A percentile compares a stretch with the other conserved stretches of the same genome.
Conservation (phyloP, 176 grass and related monocot genomes). For the Rhynchospora tenuis region DNA sequence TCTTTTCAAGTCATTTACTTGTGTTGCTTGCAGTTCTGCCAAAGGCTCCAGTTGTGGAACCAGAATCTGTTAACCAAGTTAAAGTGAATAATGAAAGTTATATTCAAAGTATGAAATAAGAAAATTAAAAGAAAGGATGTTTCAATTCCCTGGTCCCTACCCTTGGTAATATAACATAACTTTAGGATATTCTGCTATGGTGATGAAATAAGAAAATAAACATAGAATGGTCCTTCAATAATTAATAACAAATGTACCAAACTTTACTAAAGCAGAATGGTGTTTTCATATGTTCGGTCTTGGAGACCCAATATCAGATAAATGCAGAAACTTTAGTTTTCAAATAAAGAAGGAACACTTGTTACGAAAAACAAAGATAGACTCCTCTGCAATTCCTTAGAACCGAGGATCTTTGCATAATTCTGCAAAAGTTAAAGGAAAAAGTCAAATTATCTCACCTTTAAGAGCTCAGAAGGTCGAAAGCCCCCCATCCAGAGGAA, state of each 20-base stretch:
- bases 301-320: background rate
- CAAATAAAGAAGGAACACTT: background rate
- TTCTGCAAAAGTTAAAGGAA: background rate
- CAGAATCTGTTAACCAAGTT: constrained; percentile 41
- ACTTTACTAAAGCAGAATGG: background rate
- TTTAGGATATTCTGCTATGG: background rate
- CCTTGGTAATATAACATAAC: background rate
- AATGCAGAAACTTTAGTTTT: background rate
- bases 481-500: constrained; percentile 98
- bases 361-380: background rate
- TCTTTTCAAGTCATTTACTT: constrained; percentile 38
- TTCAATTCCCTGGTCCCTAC: background rate
- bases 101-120: background rate
- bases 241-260: background rate
- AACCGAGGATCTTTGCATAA: background rate
- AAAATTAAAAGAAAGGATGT: background rate
- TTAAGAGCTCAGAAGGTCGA: constrained; percentile 91
- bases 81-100: background rate
- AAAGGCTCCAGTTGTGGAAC: constrained; percentile 64
- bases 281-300: background rate
- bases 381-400: background rate
- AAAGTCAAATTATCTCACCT: constrained; percentile 32
- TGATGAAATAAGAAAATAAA: background rate
- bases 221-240: background rate
- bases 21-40: constrained; percentile 35